phyloP scores from a whole-genome alignment of 2,329 filamentous ascomycete genomes.

The Diaporthe ampelina region DNA sequence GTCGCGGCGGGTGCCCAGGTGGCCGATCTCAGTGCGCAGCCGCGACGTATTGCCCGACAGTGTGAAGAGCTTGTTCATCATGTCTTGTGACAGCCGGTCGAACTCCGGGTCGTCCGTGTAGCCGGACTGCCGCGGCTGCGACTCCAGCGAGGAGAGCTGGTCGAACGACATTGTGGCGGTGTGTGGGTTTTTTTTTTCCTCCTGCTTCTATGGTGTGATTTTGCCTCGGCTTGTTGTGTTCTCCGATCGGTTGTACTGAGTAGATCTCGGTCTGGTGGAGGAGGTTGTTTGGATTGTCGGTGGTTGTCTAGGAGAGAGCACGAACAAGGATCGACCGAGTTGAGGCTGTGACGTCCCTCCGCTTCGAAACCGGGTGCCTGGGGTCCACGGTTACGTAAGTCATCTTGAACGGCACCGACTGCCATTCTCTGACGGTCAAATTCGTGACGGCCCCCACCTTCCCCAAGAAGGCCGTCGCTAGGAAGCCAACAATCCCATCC shows the following conservation, averaged over 20 bases:
- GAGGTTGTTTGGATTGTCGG: neutral
- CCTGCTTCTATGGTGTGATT: neutral
- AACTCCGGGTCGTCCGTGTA: slow-evolving; percentile 97
- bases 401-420: neutral
- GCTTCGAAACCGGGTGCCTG: slow-evolving; percentile 30
- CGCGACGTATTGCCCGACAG: slow-evolving; percentile 90
- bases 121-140: slow-evolving; percentile 71
- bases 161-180: slow-evolving; percentile 85
- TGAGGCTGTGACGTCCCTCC: slow-evolving; percentile 37
- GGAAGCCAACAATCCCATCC: too few species aligned
- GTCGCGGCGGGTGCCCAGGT: slow-evolving; percentile 91
- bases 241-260: neutral
- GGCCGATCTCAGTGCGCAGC: slow-evolving; percentile 84
- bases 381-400: slow-evolving; percentile 2
- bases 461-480: too few species aligned
- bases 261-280: neutral
- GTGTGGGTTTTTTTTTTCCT: neutral
- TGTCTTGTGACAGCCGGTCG: slow-evolving; percentile 81
- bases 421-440: too few species aligned
- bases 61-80: slow-evolving; percentile 90
- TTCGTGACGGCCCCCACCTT: too few species aligned
- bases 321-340: neutral
- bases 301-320: slow-evolving; percentile 25
- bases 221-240: neutral
- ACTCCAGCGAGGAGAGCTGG: slow-evolving; percentile 86